Evolutionary conservation across 1,284 basidiomycete species (phyloP), one percentile per base, ranked within the genome.

Genomic region (Apiotrichum akiyoshidainum): DNA sequence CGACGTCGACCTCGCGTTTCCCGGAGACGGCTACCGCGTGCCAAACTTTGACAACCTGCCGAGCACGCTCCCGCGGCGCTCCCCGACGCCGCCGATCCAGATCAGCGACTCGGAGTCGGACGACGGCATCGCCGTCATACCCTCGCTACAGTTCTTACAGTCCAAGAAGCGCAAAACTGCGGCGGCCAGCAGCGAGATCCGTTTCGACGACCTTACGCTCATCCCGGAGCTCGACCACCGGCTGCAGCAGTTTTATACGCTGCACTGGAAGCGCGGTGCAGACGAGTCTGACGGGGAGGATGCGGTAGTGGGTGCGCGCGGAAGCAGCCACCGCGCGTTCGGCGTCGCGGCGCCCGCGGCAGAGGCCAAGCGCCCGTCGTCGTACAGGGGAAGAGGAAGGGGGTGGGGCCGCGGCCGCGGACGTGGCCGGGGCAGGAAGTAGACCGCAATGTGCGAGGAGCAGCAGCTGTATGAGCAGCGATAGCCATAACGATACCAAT

Each of bases 211-310:
- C 40, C 51, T 64, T 21, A 59, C 46, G 52, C 58, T 66, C 1
- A 61, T 72, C 46, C 31, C 41, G 13, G 64, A 68, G 21, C 53
- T 72, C 16, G 56, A 62, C 6, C 46, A 45, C 14, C 21, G 51
- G 17, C 53, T 51, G 52, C 65, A 63, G 46, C 64, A 64, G 14
- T 74, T 72, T 52, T 74, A 69, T 55, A 47, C 53, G 39, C 59
- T 70, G 52, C 72, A 74, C 62, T 74, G 68, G 68, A 57, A 71
- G n/a, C 45, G 70, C 39, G 72, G 70, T 8, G 68, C 67, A 8
- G 66, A 68, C 26, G 55, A 48, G 4, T 10, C 26, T 3, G 51
- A 40, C 21, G 42, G 50, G 12, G 55, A 49, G 31, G 45, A 31
- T 5, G 10, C 37, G 14, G 37, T 37, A 16, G 37, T 11, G 5